Evolutionary conservation across 768 basidiomycete genomes (phyloP).

Genomic region (Hypholoma sublateritium): DNA sequence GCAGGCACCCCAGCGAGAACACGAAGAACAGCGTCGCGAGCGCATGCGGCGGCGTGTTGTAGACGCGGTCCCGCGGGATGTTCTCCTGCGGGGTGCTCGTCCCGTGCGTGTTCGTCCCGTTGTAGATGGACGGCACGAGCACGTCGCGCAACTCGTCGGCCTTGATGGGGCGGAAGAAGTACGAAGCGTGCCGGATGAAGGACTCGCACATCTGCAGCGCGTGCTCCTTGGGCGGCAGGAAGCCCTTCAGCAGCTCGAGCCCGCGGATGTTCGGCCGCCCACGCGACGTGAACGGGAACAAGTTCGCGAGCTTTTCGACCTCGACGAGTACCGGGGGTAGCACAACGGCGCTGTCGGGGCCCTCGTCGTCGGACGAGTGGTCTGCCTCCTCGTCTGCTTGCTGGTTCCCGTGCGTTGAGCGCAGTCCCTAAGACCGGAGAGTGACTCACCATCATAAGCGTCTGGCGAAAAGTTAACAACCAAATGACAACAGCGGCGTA

Average conservation of each 20-base stretch:
- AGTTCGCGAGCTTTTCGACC: slow-evolving; percentile 35
- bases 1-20: slow-evolving; percentile 60
- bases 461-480: slow-evolving; percentile 20
- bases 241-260: slow-evolving; percentile 35
- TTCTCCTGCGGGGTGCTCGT: neutral
- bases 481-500: no score
- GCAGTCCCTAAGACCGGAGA: neutral
- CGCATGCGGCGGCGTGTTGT: slow-evolving; percentile 37
- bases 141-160: slow-evolving; percentile 43
- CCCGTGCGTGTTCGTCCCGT: slow-evolving; percentile 12
- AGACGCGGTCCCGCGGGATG: neutral
- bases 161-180: slow-evolving; percentile 52
- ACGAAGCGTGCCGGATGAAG: slow-evolving; percentile 45
- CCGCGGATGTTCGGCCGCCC: slow-evolving; percentile 26
- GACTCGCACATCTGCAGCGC: slow-evolving; percentile 39
- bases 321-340: slow-evolving; percentile 19
- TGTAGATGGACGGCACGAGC: slow-evolving; percentile 41
- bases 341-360: slow-evolving; percentile 3
- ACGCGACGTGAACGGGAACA: slow-evolving; percentile 40
- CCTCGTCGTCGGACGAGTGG: slow-evolving; percentile 19
- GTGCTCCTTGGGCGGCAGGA: slow-evolving; percentile 45
- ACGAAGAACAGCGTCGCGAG: slow-evolving; percentile 58
- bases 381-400: slow-evolving; percentile 35
- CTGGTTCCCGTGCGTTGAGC: neutral
- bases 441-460: slow-evolving; percentile 38